A percentile compares a stretch with the other conserved stretches of the same genome.
Conservation (phyloP, 192 early-diverging fungal species). For the Anaeromyces robustus region DNA sequence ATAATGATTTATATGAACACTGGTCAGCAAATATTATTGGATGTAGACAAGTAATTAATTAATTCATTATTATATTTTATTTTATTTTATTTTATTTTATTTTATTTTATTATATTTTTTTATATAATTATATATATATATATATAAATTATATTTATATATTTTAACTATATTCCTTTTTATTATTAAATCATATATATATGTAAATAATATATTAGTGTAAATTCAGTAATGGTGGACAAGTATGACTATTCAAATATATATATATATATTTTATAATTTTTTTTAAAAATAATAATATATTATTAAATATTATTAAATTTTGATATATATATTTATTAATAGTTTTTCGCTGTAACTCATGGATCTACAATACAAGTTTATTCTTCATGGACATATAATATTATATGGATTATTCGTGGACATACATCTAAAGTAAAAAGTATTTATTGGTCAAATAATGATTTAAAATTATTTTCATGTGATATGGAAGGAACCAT, state of each 20-base stretch:
- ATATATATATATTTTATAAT: constrained; percentile 5
- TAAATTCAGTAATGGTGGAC: constrained; percentile 35
- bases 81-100: too few relatives aligned
- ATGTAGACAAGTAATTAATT: constrained; percentile 22
- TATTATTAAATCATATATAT: too few relatives aligned
- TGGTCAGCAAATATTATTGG: constrained; percentile 32
- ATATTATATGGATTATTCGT: constrained; percentile 24
- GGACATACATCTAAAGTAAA: constrained; percentile 36
- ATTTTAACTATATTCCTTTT: too few relatives aligned
- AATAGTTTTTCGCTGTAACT: constrained; percentile 36
- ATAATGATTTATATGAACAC: constrained; percentile 35
- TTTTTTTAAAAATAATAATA: too few relatives aligned
- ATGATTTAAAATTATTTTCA: not conserved
- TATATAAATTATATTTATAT: too few relatives aligned
- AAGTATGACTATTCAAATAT: constrained; percentile 1
- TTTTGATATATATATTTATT: not conserved
- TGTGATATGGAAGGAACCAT: not conserved
- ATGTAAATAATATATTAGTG: too few relatives aligned
- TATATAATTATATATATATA: too few relatives aligned
- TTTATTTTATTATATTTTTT: too few relatives aligned
- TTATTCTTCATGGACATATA: constrained; percentile 35
- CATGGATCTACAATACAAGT: constrained; percentile 27
- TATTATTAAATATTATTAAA: too few relatives aligned
- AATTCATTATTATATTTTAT: too few relatives aligned
- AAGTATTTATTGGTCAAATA: constrained; percentile 25